phyloP scores from a whole-genome alignment of 768 basidiomycete genomes.

The Lentinula sp. region DNA sequence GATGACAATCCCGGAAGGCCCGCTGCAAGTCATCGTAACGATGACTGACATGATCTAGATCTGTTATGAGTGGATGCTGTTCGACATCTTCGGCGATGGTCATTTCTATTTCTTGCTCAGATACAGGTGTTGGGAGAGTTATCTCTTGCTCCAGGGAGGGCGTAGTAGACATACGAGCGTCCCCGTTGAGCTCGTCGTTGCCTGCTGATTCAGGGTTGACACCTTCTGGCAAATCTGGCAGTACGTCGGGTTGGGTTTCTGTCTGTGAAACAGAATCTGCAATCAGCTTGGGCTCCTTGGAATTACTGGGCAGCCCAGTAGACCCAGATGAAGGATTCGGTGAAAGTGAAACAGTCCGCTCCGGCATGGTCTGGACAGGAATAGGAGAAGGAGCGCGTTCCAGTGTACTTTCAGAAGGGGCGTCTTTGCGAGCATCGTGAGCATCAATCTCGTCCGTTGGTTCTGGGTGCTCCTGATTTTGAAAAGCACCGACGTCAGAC shows the following conservation, averaged over 20 bases:
- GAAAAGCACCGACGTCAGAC: not conserved
- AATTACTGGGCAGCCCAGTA: too few species aligned
- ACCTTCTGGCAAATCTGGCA: not conserved
- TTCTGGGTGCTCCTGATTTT: not conserved
- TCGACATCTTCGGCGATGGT: not conserved
- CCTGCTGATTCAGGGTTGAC: not conserved
- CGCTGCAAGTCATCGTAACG: constrained; percentile 60
- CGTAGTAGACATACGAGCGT: not conserved
- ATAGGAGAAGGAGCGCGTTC: not conserved
- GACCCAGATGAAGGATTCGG: not conserved
- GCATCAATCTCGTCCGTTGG: not conserved
- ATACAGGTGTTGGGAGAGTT: not conserved
- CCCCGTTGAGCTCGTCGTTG: not conserved
- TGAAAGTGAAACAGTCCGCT: not conserved
- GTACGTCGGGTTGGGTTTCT: not conserved
- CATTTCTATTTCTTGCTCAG: not conserved
- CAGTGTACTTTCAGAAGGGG: not conserved
- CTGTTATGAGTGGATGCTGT: constrained; percentile 34
- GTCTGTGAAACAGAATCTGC: not conserved
- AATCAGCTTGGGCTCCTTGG: not conserved
- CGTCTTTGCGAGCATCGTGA: not conserved
- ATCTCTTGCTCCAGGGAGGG: not conserved
- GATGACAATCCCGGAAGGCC: constrained; percentile 64
- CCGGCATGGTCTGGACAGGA: not conserved
- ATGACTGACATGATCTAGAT: constrained; percentile 35